Evolutionary conservation across 106 monocot genomes (phyloP).

Genomic region (Dioscorea zingiberensis): DNA sequence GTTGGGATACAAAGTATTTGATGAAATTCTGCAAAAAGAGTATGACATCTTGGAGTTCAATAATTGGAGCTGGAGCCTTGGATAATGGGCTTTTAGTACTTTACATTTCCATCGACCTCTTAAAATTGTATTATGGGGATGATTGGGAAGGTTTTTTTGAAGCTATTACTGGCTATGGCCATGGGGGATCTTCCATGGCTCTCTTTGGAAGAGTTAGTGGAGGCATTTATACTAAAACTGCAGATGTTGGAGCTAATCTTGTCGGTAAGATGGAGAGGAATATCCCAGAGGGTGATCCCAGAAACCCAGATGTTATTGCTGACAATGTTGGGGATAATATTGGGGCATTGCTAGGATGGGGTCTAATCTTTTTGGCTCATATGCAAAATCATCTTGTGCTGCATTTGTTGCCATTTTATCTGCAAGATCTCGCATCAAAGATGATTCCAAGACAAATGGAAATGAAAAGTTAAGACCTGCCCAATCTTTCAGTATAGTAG

Average conservation of each 20-base stretch:
- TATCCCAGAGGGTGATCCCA: conserved; percentile 62
- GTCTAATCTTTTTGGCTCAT: conserved; percentile 34
- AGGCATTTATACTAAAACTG: conserved; percentile 64
- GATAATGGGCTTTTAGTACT: conserved; percentile 60
- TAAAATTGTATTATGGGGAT: conserved; percentile 58
- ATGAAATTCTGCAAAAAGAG: no score
- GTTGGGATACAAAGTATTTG: no score
- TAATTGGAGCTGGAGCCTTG: no score
- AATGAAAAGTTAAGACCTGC: conserved; percentile 42
- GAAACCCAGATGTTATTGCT: conserved; percentile 58
- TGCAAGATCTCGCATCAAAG: conserved; percentile 61
- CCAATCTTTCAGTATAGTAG: conserved; percentile 83
- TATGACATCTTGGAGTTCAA: no score
- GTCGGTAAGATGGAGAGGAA: conserved; percentile 63
- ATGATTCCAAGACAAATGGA: conserved; percentile 40
- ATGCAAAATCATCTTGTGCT: conserved; percentile 42
- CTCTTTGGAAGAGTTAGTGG: conserved; percentile 66
- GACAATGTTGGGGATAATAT: conserved; percentile 40
- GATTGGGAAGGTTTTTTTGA: conserved; percentile 73
- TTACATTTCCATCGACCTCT: conserved; percentile 47
- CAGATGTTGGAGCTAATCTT: conserved; percentile 70
- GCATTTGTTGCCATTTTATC: conserved; percentile 71
- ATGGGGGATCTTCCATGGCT: conserved; percentile 68
- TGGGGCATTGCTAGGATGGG: conserved; percentile 40
- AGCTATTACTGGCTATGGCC: conserved; percentile 66